phyloP scores from a whole-genome alignment of 208 protist genomes.

The Trypanosoma lewisi region DNA sequence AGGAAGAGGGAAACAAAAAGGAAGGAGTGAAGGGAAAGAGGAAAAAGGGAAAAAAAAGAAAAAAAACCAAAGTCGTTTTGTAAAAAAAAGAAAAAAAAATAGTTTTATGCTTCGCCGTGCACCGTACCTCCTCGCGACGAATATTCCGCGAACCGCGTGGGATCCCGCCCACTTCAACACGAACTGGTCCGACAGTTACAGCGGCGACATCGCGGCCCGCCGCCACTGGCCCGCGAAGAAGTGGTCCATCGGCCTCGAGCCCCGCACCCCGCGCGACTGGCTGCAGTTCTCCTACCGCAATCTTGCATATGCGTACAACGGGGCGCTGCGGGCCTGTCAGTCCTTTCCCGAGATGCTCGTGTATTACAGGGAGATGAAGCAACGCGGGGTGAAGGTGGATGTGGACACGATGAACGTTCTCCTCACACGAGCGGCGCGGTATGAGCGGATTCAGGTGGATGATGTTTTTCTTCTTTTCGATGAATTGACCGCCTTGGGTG shows the following conservation, averaged over 20 bases:
- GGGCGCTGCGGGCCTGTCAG: slow-evolving; percentile 75
- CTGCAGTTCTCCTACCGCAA: slow-evolving; percentile 78
- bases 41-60: background rate
- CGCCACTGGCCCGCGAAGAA: slow-evolving; percentile 85
- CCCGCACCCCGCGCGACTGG: slow-evolving; percentile 81
- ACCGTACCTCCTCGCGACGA: slow-evolving; percentile 32
- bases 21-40: background rate
- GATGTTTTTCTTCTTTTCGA: slow-evolving; percentile 88
- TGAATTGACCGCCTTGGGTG: slow-evolving; percentile 68
- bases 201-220: slow-evolving; percentile 59
- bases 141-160: slow-evolving; percentile 82
- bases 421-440: slow-evolving; percentile 81
- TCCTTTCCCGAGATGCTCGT: slow-evolving; percentile 82
- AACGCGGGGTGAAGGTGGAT: slow-evolving; percentile 87
- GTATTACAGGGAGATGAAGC: slow-evolving; percentile 91
- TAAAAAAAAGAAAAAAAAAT: background rate
- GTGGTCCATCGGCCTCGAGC: slow-evolving; percentile 82
- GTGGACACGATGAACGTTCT: slow-evolving; percentile 85
- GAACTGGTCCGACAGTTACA: slow-evolving; percentile 87
- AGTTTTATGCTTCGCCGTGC: slow-evolving; percentile 41
- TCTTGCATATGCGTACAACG: slow-evolving; percentile 90
- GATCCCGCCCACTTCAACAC: slow-evolving; percentile 81
- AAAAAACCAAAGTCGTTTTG: background rate
- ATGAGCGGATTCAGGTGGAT: slow-evolving; percentile 74
- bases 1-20: background rate